Base-by-base conservation (phyloP, 148 eudicot genomes). In the Rhododendron williamsianum region DNA sequence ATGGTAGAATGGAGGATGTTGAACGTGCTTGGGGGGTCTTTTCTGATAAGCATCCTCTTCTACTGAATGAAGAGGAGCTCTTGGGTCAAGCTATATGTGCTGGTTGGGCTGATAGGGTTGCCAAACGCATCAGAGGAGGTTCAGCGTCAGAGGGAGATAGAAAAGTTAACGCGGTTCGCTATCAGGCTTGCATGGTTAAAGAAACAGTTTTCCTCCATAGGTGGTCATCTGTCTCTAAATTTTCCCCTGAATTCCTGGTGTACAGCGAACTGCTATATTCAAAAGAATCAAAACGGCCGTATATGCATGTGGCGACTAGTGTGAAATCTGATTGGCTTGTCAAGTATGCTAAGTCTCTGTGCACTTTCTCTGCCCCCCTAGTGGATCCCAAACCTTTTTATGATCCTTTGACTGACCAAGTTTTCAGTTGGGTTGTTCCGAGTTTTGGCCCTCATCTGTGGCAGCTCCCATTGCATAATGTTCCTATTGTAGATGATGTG, bases 21-120 rank as follows among this genome's bases (percentile, higher is more conserved):
- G 98, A 97, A 84, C n/a, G 56, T 85, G 85, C 91, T 76, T 97
- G 99, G 99, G 91, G 84, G 84, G 83, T 84, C 67, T 60, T 54
- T 4, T 88, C 86, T 30, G 86, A 92, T 23, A 92, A 94, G 80
- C 54, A 84, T 60, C 94, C 93, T 77, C 90, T 97, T 63, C 23
- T 52, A 41, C 67, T 83, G 49, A 82, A 72, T 23, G 99, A 95
- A 87, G 98, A 97, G 74, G 92, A 91, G 84, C 89, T 97, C 63
- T 86, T 97, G 86, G 91, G 98, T 71, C 94, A 91, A 89, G 95
- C 98, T 71, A 95, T 97, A 65, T 97, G 98, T 90, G 94, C 95
- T 51, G 98, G 99, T 78, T 97, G 98, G 99, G 96, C 93, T 51
- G 98, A 95, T 87, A 91, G 96, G 89, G 94, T 95, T 84, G 99